Evolutionary conservation across 176 grass and related monocot genomes (phyloP).

Genomic region (Oryza brachyantha): DNA sequence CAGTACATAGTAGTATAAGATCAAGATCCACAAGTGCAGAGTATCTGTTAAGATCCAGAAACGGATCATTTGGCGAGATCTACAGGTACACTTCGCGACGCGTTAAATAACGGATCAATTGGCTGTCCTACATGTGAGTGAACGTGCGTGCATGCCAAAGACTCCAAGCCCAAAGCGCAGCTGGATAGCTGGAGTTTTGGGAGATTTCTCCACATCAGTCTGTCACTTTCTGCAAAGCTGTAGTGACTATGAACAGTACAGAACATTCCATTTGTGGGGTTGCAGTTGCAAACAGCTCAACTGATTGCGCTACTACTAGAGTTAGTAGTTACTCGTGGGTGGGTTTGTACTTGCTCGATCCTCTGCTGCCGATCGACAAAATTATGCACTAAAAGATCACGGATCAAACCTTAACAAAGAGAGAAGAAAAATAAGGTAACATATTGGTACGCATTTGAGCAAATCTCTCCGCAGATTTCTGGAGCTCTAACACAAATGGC

Average conservation of each 20-base stretch:
- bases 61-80: not conserved
- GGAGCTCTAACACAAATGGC: not conserved
- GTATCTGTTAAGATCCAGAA: not conserved
- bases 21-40: not conserved
- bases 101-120: constrained; percentile 26
- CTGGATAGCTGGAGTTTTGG: not conserved
- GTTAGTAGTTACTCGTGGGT: not conserved
- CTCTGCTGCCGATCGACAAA: constrained; percentile 1
- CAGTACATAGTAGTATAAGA: not conserved
- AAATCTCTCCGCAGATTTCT: not conserved
- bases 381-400: not conserved
- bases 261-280: constrained; percentile 44
- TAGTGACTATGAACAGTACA: constrained; percentile 3
- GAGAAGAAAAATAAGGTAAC: not conserved
- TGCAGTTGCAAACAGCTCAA: constrained; percentile 21
- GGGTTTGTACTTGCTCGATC: not conserved
- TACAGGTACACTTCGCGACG: not conserved
- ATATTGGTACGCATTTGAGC: not conserved
- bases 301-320: not conserved
- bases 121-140: constrained; percentile 26
- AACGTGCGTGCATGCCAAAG: constrained; percentile 15
- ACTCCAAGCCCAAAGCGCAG: constrained; percentile 14
- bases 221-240: constrained; percentile 26
- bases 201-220: not conserved
- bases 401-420: not conserved